Evolutionary conservation across 257 asterid species (phyloP), one percentile per base, ranked within the genome.

Genomic region (Salvia miltiorrhiza): DNA sequence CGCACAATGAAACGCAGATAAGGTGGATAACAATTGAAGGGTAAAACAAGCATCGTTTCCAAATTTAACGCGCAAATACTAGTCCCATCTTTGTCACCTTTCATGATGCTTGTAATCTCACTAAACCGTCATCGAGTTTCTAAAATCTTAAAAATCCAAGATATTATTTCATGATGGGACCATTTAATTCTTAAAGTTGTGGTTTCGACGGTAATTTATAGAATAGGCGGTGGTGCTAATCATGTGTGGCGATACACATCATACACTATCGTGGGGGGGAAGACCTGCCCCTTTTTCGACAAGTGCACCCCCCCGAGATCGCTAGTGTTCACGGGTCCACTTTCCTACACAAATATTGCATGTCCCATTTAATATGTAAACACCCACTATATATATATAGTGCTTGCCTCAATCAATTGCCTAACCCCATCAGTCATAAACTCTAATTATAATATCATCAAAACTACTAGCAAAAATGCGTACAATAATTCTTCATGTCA

Each of bases 211-310:
- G 55, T 63, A 43, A 65, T 41, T 56, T 9, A 43, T 75, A 48
- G 67, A 70, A 50, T 39, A 39, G 73, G 74, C 79, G 80, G 80
- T 72, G 75, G 85, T 73, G 79, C 81, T 66, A 61, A 74, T 82
- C 82, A 39, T n/a, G 68, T 69, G 80, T 74, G 75, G 84, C 70
- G 67, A 33, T 72, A 54, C 78, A 74, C 73, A 57, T 64, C 10
- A 72, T 41, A 57, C 11, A 12, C n/a, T 43, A 70, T 57, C 43
- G 73, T 72, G 68, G 41, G 69, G 49, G 8, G 14, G n/a, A n/a
- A 16, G 19, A 43, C 16, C 14, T 39, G 12, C 20, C 16, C 40
- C 58, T 50, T 33, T 26, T 48, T 35, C 20, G 55, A 73, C 84
- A 79, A 47, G 83, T 77, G 80, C 63, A 73, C 67, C 64, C 68